phyloP scores from a whole-genome alignment of 1,139 yeast genomes.

The Hemisphaericaspora xylofermentans region DNA sequence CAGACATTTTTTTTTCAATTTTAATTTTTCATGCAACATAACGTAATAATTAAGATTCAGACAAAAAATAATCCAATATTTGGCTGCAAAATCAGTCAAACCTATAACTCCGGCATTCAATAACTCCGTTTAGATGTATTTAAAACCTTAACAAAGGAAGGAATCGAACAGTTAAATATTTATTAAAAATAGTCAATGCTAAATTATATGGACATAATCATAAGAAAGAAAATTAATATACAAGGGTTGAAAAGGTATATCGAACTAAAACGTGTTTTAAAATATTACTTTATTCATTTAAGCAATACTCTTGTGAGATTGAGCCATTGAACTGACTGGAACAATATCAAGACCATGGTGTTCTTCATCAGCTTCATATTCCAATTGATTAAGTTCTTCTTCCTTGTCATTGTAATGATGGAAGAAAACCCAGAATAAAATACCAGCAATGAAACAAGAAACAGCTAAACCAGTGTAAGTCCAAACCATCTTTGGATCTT shows the following conservation, averaged over 20 bases:
- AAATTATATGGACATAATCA: background rate
- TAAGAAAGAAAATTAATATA: background rate
- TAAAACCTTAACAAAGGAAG: no score
- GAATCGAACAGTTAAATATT: no score
- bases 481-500: constrained; percentile 70
- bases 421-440: constrained; percentile 62
- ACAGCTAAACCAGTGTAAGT: constrained; percentile 62
- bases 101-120: background rate
- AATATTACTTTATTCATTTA: constrained; percentile 1
- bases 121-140: no score
- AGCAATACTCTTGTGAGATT: constrained; percentile 14
- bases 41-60: background rate
- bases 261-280: constrained; percentile 1
- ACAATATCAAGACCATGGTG: constrained; percentile 13
- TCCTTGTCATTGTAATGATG: constrained; percentile 55
- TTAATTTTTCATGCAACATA: background rate
- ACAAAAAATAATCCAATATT: background rate
- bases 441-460: constrained; percentile 59
- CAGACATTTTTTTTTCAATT: background rate
- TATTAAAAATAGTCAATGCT: no score
- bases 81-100: background rate
- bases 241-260: background rate
- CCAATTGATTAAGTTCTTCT: constrained; percentile 61
- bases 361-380: constrained; percentile 27
- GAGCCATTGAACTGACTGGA: constrained; percentile 24